These are phyloP conservation scores for Fraxinus xanthoxyloides DNA, from an alignment of 305 asterid genomes.

Conservation along the genomic window DNA sequence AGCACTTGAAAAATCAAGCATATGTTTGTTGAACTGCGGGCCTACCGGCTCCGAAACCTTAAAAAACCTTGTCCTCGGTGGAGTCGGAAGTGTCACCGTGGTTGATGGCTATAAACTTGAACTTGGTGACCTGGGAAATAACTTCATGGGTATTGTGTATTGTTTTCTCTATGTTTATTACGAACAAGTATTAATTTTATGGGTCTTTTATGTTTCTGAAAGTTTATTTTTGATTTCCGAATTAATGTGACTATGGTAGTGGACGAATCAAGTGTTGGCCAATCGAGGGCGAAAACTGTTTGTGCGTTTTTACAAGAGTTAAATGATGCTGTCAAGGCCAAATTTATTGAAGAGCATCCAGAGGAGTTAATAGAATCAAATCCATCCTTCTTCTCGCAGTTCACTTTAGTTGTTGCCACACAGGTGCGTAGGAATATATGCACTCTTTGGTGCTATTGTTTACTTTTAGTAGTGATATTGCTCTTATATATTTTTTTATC, in stretches of 20 bases:
- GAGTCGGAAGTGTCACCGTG: conserved; percentile 91
- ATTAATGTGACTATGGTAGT: conserved; percentile 37
- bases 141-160: conserved; percentile 64
- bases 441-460: neutral
- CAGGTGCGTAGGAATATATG: conserved; percentile 50
- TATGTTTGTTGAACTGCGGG: conserved; percentile 87
- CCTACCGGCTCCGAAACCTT: conserved; percentile 95
- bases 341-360: conserved; percentile 83
- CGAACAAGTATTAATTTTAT: neutral
- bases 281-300: conserved; percentile 88
- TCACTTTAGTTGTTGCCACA: conserved; percentile 85
- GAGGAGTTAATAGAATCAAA: conserved; percentile 67
- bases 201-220: neutral
- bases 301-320: conserved; percentile 90
- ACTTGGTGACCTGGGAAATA: conserved; percentile 88
- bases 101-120: conserved; percentile 95
- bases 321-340: conserved; percentile 94
- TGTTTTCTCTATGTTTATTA: neutral
- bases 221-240: neutral
- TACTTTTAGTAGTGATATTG: neutral
- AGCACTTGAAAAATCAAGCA: conserved; percentile 89
- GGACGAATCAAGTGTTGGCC: conserved; percentile 84
- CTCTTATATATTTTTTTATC: neutral
- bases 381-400: conserved; percentile 84
- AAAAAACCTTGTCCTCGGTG: conserved; percentile 94